Evolutionary conservation across 306 rosid species (phyloP).

Genomic region (Pachyrhizus erosus): DNA sequence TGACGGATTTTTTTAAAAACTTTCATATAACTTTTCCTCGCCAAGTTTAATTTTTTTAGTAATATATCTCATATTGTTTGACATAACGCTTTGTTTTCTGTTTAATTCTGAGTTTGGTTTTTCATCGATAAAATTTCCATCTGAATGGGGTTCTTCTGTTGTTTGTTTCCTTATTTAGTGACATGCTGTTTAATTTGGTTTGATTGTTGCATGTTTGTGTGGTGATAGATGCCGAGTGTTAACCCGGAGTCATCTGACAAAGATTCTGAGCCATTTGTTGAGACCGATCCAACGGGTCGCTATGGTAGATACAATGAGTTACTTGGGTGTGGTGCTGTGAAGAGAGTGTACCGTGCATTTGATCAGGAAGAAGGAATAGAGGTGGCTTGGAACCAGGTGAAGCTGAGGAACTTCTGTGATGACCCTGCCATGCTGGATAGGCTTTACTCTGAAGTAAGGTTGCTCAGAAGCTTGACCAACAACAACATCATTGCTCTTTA

Average conservation of each 20-base stretch:
- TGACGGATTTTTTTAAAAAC: neutral
- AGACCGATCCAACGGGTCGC: slow-evolving; percentile 69
- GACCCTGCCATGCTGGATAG: slow-evolving; percentile 79
- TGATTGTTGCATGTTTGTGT: slow-evolving; percentile 7
- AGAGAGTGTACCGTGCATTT: slow-evolving; percentile 87
- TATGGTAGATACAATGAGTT: slow-evolving; percentile 83
- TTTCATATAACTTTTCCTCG: neutral
- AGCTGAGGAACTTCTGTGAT: slow-evolving; percentile 63
- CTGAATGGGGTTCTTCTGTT: neutral
- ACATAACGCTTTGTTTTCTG: neutral
- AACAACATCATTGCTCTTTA: slow-evolving; percentile 74
- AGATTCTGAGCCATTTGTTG: slow-evolving; percentile 75
- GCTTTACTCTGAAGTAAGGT: slow-evolving; percentile 79
- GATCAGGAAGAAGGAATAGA: slow-evolving; percentile 95
- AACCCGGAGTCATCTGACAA: slow-evolving; percentile 49
- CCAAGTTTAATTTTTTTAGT: neutral
- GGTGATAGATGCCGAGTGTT: slow-evolving; percentile 64
- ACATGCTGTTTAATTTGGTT: neutral
- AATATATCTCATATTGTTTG: neutral
- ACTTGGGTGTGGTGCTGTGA: slow-evolving; percentile 79
- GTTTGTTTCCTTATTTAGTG: neutral
- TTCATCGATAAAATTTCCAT: slow-evolving; percentile 14
- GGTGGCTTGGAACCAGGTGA: slow-evolving; percentile 97
- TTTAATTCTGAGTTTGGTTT: neutral
- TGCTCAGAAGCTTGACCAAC: slow-evolving; percentile 63